Conservation (phyloP, 192 early-diverging fungal species). For the Irineochytrium annulatum region DNA sequence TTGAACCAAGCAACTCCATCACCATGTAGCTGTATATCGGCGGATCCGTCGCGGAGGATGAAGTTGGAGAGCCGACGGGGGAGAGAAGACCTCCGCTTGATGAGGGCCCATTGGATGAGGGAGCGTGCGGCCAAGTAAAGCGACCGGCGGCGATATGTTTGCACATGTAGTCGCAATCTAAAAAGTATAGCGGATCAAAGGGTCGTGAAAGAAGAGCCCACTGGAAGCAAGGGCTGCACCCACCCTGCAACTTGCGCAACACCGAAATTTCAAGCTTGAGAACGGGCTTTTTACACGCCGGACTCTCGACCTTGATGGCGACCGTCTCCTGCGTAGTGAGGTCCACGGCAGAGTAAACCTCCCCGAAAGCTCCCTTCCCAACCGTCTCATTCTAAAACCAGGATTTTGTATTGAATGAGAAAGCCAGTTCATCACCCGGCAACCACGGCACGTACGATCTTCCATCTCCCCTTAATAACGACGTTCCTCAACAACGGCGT, state of each 20-base stretch:
- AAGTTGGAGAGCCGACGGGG: conserved; percentile 14
- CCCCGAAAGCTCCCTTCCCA: conserved; percentile 54
- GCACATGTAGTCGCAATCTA: conserved; percentile 30
- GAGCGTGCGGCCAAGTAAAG: conserved; percentile 28
- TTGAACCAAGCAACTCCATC: conserved; percentile 54
- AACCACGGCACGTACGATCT: conserved; percentile 6
- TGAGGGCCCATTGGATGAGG: conserved; percentile 9
- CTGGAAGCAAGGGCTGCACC: not conserved
- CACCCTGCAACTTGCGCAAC: conserved; percentile 33
- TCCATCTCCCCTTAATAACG: conserved; percentile 23
- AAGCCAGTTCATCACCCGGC: not conserved
- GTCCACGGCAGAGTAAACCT: conserved; percentile 49
- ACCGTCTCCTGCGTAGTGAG: conserved; percentile 24
- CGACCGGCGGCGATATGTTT: conserved; percentile 36
- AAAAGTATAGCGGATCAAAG: not conserved
- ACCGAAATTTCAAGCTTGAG: conserved; percentile 49
- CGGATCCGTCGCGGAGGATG: conserved; percentile 4
- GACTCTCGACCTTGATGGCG: conserved; percentile 55
- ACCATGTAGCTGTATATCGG: conserved; percentile 49
- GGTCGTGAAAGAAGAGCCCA: not conserved
- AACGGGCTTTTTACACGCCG: conserved; percentile 42
- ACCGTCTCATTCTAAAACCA: conserved; percentile 29
- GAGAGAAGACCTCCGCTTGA: conserved; percentile 13
- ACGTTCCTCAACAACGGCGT: conserved; percentile 7
- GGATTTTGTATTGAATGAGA: not conserved